Conservation (phyloP, 139 green algal genomes). For the Desmodesmus armatus region DNA sequence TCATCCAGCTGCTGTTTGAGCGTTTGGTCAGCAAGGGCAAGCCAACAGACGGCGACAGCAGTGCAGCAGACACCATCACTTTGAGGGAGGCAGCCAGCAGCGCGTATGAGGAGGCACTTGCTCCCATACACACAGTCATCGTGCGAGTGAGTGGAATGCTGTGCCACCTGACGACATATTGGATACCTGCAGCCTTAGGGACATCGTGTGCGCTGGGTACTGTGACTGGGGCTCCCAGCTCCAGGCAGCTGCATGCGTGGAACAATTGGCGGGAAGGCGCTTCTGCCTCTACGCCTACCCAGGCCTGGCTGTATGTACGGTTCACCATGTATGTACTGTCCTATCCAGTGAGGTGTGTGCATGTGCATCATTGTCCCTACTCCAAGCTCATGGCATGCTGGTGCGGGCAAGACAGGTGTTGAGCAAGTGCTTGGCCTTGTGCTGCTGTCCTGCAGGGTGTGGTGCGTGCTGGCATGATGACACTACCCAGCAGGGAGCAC, state of each 20-base stretch:
- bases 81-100: constrained; percentile 46
- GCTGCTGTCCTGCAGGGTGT: constrained; percentile 40
- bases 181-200: background rate
- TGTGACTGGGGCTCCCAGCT: background rate
- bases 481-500: constrained; percentile 62
- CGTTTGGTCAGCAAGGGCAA: constrained; percentile 31
- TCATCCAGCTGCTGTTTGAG: constrained; percentile 70
- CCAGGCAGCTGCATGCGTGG: background rate
- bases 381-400: no score
- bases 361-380: no score
- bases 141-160: constrained; percentile 49
- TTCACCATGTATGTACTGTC: no score
- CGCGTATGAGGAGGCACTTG: constrained; percentile 67
- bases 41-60: background rate
- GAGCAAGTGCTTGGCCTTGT: background rate
- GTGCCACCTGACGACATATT: background rate
- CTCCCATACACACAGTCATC: constrained; percentile 67
- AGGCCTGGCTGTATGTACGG: no score
- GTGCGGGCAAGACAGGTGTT: background rate
- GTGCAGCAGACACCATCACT: background rate
- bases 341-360: no score
- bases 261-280: no score
- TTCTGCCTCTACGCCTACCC: no score
- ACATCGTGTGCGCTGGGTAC: background rate
- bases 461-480: constrained; percentile 73